Conservation (phyloP, 2,329 filamentous ascomycete genomes). For the Nakataea oryzae region DNA sequence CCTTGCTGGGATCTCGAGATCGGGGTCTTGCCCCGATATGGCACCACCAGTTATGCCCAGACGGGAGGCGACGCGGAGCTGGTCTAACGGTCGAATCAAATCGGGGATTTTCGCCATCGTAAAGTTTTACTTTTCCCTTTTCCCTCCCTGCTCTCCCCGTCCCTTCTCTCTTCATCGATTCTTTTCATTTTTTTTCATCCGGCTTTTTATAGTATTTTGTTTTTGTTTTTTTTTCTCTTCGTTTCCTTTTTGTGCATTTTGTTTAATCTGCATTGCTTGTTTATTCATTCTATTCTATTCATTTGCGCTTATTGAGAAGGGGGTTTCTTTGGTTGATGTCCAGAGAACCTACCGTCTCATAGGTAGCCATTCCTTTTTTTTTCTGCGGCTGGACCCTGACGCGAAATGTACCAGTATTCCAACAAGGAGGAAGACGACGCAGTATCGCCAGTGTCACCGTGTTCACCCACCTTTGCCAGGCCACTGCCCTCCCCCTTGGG, state of each 20-base stretch:
- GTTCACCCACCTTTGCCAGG: background rate
- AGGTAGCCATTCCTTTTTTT: background rate
- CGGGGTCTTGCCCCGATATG: background rate
- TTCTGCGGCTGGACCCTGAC: background rate
- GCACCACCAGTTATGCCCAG: background rate
- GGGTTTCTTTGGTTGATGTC: background rate
- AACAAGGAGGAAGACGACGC: background rate
- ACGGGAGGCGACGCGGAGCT: background rate
- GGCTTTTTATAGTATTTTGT: background rate
- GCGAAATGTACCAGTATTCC: background rate
- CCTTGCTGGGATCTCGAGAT: background rate
- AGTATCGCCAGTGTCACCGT: slow-evolving; percentile 1
- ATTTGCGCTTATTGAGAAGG: background rate
- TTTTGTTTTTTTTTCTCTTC: background rate
- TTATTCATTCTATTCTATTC: background rate
- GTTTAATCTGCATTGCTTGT: too few relatives aligned
- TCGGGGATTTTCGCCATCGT: background rate
- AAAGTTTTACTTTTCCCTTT: background rate
- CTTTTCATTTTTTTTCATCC: background rate
- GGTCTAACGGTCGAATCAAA: background rate
- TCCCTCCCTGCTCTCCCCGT: background rate
- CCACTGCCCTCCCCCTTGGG: background rate
- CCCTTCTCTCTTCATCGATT: too few relatives aligned
- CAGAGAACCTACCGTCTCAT: background rate
- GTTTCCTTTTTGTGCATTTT: background rate